Percentiles rank a stretch among this genome's conserved stretches.
phyloP scores from a whole-genome alignment of 148 eudicot genomes.

The Rhododendron kiyosumense region DNA sequence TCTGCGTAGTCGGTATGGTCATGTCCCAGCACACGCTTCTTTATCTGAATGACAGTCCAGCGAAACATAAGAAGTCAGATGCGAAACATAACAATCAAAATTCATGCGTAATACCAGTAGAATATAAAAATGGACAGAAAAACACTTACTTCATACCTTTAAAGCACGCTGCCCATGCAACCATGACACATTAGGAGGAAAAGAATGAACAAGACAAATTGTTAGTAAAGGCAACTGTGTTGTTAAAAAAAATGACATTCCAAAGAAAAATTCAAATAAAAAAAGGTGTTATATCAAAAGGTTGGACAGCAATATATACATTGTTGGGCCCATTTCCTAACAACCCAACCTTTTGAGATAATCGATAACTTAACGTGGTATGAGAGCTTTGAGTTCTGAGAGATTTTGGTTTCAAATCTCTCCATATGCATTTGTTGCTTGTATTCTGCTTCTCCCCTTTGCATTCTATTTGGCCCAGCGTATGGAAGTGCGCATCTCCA shows the following conservation, averaged over 20 bases:
- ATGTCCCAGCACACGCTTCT: conserved; percentile 83
- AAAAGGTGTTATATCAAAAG: background rate
- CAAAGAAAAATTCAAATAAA: background rate
- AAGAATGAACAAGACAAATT: conserved; percentile 18
- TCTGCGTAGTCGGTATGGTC: conserved; percentile 85
- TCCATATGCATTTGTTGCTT: background rate
- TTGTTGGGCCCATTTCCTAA: background rate
- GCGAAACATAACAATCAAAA: background rate
- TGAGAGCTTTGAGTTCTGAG: background rate
- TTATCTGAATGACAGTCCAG: conserved; percentile 47
- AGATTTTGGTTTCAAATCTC: background rate
- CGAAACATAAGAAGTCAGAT: conserved; percentile 1
- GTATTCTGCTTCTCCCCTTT: background rate
- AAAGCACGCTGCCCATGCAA: conserved; percentile 69
- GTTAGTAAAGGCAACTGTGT: conserved; percentile 14
- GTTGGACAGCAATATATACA: background rate
- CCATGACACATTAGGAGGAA: conserved; percentile 19
- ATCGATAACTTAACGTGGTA: background rate
- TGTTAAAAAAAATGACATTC: background rate
- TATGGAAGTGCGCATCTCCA: background rate
- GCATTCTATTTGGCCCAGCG: background rate
- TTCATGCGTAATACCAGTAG: background rate
- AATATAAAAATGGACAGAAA: background rate
- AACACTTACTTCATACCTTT: conserved; percentile 50
- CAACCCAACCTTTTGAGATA: background rate